Conservation (phyloP, 2,329 filamentous ascomycete species). For the Exserohilum rostratum region DNA sequence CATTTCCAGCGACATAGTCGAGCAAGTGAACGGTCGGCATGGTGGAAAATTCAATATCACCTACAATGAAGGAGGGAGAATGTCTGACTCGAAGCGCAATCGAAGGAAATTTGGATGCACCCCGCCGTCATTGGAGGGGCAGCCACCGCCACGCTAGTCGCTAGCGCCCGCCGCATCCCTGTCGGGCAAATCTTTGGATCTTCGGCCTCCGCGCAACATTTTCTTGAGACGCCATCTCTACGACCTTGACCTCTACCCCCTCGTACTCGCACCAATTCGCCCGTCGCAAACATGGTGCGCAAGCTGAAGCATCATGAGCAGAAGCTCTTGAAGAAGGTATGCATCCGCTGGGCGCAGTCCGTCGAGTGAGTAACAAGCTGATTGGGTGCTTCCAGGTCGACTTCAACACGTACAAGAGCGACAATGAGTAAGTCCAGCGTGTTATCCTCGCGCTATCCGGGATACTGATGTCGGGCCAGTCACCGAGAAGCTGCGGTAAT, state of each 20-base stretch:
- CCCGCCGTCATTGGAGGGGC: conserved; percentile 18
- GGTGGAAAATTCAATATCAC: conserved; percentile 26
- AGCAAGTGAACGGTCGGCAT: conserved; percentile 82
- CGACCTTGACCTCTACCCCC: not conserved
- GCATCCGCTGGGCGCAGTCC: not conserved
- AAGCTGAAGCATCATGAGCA: conserved; percentile 94
- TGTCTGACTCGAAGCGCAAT: conserved; percentile 5
- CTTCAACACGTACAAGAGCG: conserved; percentile 91
- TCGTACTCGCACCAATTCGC: not conserved
- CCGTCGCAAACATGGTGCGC: conserved; percentile 72
- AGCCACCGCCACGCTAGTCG: conserved; percentile 13
- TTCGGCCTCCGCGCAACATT: conserved; percentile 12
- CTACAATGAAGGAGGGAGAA: not conserved
- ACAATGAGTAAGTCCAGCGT: conserved; percentile 60
- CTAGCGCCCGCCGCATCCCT: conserved; percentile 18
- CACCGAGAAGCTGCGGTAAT: conserved; percentile 83
- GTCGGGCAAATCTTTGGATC: conserved; percentile 23
- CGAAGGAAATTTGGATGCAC: conserved; percentile 17
- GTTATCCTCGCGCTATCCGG: too few species aligned
- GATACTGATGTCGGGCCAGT: not conserved
- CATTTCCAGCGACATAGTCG: conserved; percentile 95
- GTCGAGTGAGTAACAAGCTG: not conserved
- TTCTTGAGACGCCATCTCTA: not conserved
- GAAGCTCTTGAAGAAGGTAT: conserved; percentile 78
- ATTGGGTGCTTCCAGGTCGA: conserved; percentile 64